phyloP scores from a whole-genome alignment of 1,284 basidiomycete genomes.

The Leucoagaricus sp. region DNA sequence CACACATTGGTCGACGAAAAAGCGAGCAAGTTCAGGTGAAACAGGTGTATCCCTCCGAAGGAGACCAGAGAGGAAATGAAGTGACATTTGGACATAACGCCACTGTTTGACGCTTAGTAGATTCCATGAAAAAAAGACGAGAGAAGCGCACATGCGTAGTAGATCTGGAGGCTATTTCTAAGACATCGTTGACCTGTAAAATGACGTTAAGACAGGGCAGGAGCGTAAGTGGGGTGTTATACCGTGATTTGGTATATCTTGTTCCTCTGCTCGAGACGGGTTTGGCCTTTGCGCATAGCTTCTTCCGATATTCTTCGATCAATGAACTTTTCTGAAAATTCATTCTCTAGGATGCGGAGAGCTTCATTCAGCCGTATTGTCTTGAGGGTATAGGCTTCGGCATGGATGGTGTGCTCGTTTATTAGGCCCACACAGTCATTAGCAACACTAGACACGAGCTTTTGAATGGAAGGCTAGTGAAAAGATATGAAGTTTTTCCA shows the following conservation, averaged over 20 bases:
- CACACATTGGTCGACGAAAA: conserved; percentile 68
- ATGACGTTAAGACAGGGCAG: conserved; percentile 10
- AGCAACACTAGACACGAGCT: conserved; percentile 75
- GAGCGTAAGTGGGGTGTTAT: conserved; percentile 18
- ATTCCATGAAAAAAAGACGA: neutral
- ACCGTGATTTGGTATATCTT: conserved; percentile 54
- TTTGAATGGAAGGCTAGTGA: conserved; percentile 85
- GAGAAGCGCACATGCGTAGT: conserved; percentile 68
- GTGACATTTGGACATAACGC: conserved; percentile 85
- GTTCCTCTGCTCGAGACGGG: conserved; percentile 45
- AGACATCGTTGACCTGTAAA: conserved; percentile 58
- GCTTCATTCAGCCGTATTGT: conserved; percentile 46
- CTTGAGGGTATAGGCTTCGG: conserved; percentile 56
- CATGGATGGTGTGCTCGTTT: conserved; percentile 62
- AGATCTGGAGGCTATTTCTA: conserved; percentile 66
- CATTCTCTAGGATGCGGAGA: conserved; percentile 46
- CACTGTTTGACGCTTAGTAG: conserved; percentile 54
- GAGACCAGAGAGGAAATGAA: conserved; percentile 72
- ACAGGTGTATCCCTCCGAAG: conserved; percentile 76
- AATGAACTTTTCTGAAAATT: conserved; percentile 48
- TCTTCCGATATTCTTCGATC: conserved; percentile 44
- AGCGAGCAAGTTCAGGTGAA: conserved; percentile 63
- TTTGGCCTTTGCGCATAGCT: conserved; percentile 41
- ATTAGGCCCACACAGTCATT: conserved; percentile 65
- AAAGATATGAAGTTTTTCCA: conserved; percentile 11